Conservation (phyloP, 2,329 filamentous ascomycete genomes). For the Paraphoma sp. region DNA sequence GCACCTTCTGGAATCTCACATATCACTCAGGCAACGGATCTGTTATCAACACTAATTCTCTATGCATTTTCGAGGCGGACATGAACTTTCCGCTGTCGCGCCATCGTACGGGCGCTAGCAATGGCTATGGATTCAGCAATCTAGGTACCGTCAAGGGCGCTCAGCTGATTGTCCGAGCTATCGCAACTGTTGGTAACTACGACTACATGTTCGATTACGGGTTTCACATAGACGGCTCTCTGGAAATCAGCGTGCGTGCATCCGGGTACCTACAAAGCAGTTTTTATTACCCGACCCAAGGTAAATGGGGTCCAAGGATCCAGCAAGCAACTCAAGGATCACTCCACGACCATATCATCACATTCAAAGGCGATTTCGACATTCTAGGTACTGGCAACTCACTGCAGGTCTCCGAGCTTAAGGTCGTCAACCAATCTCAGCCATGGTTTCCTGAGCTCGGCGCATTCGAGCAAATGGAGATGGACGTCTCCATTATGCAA, state of each 20-base stretch:
- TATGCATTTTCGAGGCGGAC: slow-evolving; percentile 53
- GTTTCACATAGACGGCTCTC: slow-evolving; percentile 40
- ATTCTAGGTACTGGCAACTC: slow-evolving; percentile 43
- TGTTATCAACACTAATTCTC: slow-evolving; percentile 55
- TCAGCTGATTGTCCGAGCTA: slow-evolving; percentile 45
- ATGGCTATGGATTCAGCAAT: slow-evolving; percentile 30
- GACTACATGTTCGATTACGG: slow-evolving; percentile 46
- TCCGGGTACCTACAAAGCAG: slow-evolving; percentile 41
- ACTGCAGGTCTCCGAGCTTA: slow-evolving; percentile 41
- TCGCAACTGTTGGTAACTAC: slow-evolving; percentile 55
- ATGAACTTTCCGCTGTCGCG: slow-evolving; percentile 44
- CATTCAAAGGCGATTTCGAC: slow-evolving; percentile 52
- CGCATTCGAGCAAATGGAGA: slow-evolving; percentile 37
- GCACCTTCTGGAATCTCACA: slow-evolving; percentile 58
- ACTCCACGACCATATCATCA: slow-evolving; percentile 49
- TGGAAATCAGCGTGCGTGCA: slow-evolving; percentile 43
- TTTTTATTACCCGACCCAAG: slow-evolving; percentile 41
- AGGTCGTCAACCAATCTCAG: slow-evolving; percentile 26
- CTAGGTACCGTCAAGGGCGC: slow-evolving; percentile 39
- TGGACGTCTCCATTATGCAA: slow-evolving; percentile 39
- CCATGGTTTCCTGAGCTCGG: slow-evolving; percentile 46
- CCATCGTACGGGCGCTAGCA: slow-evolving; percentile 31
- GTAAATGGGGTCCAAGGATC: slow-evolving; percentile 48
- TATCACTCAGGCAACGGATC: slow-evolving; percentile 52
- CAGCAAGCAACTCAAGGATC: slow-evolving; percentile 46